Base-by-base conservation (phyloP, 2,329 filamentous ascomycete genomes). In the Colletotrichum sp. region DNA sequence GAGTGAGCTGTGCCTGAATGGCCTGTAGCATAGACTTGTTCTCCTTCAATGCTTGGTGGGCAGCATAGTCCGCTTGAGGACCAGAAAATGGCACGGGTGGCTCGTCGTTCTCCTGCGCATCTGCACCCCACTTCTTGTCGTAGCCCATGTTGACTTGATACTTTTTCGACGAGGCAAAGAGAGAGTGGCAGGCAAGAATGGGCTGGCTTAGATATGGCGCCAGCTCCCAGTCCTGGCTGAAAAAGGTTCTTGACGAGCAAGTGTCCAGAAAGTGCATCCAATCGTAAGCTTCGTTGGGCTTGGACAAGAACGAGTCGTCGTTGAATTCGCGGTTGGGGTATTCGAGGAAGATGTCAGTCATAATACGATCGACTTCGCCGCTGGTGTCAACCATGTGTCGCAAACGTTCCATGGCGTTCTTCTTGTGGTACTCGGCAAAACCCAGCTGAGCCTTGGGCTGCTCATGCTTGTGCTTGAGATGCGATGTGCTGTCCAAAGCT, bases 201-300 rank as follows among this genome's bases (percentile, higher is more conserved):
- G 96, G 93, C 79, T 97, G 95, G 80, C 93, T 95, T 65, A 99
- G 90, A 83, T 99, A 99, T 0, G 95, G 93, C 1, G 91, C 92
- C 18, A 99, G 88, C 84, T 99, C 97, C 95, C 97, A 99, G 72
- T 98, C 96, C 83, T 98, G 96, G 75, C 91, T 93, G n/a, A 92
- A 88, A 82, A 93, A 98, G 2, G 99, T 90, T 52, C 93, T 92
- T 1, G 93, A 93, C 28, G 95, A 95, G 78, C 98, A 93, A 1
- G 89, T 88, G 81, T 99, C 97, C 84, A 98, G 95, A 85, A 99
- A 99, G 83, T 98, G 90, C 71, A 99, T 91, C 97, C 97, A 99
- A 81, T 98, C 96, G 84, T 98, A 98, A 1, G 95, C 95, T 83
- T 91, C 87, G 79, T 94, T 93, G 0, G 98, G 98, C 82, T 99